Base-by-base conservation (phyloP, 139 green algal genomes). In the Chlamydomonas schloesseri region DNA sequence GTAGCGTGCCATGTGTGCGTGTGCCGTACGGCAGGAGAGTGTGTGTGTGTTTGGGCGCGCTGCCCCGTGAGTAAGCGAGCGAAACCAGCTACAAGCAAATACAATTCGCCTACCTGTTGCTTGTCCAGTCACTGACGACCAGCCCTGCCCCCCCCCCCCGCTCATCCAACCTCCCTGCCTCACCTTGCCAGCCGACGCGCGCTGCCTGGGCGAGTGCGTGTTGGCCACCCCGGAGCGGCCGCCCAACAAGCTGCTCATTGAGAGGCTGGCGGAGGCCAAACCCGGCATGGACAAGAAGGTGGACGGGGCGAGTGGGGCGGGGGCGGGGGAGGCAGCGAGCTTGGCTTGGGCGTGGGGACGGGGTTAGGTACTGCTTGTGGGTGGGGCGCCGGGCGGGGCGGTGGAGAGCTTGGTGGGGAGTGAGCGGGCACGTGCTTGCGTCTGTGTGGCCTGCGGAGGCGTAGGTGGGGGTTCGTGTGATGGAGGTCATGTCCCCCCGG, bases 241-340 rank as follows among this genome's bases (percentile, higher is more conserved):
- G 6, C 2, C 37, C 17, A 1, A 1, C 1, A 8, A 73, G 26
- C 9, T 65, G 8, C n/a, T 83, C 29, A 24, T 83, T 29, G 37
- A 47, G 5, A 29, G 29, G 36, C 77, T 83, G 20, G 71, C 71
- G 53, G 77, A 83, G 28, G 77, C 77, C 28, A 73, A 73, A 13
- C 77, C 77, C 0, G 77, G 23, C 2, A 83, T 83, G 77, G 62
- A 73, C 29, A 64, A 46, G 29, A 83, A 73, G 77, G 77, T 83
- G 42, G 24, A 26, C 3, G 53, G 18, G 73, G 13, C 11, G 14
- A 50, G 47, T 20, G 29, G 47, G 15, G 50, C 18, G 70, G 18
- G 23, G 11, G 72, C 11, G 1, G 46, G 28, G 47, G 5, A 3
- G 28, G 47, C 28, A 46, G 21, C 21, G 58, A 31, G 58, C 17